Conservation (phyloP, 352 stramenopile species). For the Pseudoperonospora humuli region DNA sequence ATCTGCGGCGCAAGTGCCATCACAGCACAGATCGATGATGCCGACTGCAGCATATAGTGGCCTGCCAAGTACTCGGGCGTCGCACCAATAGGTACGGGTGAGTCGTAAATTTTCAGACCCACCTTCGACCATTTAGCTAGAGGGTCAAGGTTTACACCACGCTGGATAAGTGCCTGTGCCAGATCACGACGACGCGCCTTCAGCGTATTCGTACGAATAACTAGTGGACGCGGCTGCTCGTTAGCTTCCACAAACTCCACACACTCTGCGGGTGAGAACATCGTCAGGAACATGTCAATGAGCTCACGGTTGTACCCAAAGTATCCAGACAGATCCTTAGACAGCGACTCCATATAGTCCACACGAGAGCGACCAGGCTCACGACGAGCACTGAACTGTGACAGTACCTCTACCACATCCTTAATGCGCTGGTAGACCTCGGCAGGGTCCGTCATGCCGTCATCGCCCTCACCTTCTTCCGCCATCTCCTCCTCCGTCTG, state of each 20-base stretch:
- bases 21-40: conserved; percentile 97
- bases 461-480: conserved; percentile 37
- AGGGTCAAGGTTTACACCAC: conserved; percentile 97
- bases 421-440: conserved; percentile 92
- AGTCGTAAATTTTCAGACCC: conserved; percentile 98
- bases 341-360: conserved; percentile 92
- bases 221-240: conserved; percentile 94
- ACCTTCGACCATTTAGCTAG: conserved; percentile 99
- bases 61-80: conserved; percentile 99
- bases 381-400: conserved; percentile 92
- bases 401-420: conserved; percentile 90
- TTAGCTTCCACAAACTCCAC: conserved; percentile 99
- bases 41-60: conserved; percentile 99
- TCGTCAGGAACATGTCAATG: conserved; percentile 94
- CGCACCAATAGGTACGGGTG: conserved; percentile 96
- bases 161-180: conserved; percentile 96
- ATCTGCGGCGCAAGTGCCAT: conserved; percentile 96
- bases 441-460: conserved; percentile 56
- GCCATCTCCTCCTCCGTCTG: conserved; percentile 73
- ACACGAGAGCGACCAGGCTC: conserved; percentile 88
- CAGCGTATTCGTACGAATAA: conserved; percentile 99
- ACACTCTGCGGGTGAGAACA: conserved; percentile 96
- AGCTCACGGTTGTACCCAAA: conserved; percentile 98
- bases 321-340: conserved; percentile 93
- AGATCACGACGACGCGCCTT: conserved; percentile 98